Percentiles rank a stretch among this genome's conserved stretches.
Conservation (phyloP, 805 yeast species). For the Blastobotrys americana region DNA sequence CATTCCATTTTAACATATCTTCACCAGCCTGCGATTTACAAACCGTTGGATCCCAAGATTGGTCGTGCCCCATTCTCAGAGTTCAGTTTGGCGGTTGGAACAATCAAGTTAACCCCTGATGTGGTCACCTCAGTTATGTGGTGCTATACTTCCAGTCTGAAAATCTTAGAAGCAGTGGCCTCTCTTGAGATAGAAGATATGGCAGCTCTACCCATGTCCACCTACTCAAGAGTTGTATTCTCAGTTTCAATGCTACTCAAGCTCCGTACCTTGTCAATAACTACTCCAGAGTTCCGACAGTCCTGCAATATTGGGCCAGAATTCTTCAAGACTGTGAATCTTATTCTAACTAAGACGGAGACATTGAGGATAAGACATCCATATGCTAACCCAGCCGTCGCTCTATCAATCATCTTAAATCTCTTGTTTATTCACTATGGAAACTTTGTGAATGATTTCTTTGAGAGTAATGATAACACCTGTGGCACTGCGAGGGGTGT, state of each 20-base stretch:
- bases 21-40: slow-evolving; percentile 31
- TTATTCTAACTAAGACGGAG: slow-evolving; percentile 18
- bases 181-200: slow-evolving; percentile 36
- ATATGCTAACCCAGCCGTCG: slow-evolving; percentile 24
- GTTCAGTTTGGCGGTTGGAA: slow-evolving; percentile 24
- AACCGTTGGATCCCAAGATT: slow-evolving; percentile 16
- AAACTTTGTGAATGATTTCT: slow-evolving; percentile 14
- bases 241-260: slow-evolving; percentile 28
- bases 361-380: slow-evolving; percentile 22
- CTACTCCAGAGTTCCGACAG: slow-evolving; percentile 23
- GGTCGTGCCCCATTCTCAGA: slow-evolving; percentile 33
- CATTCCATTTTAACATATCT: slow-evolving; percentile 43
- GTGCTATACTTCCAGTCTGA: slow-evolving; percentile 22
- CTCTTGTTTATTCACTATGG: slow-evolving; percentile 30
- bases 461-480: background rate
- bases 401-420: slow-evolving; percentile 27
- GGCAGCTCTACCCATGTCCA: slow-evolving; percentile 43
- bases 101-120: slow-evolving; percentile 18
- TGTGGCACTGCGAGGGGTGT: background rate
- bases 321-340: slow-evolving; percentile 18
- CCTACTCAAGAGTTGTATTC: slow-evolving; percentile 24
- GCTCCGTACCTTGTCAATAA: slow-evolving; percentile 26
- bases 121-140: slow-evolving; percentile 23
- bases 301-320: slow-evolving; percentile 21
- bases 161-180: slow-evolving; percentile 18